A percentile compares a stretch with the other conserved stretches of the same genome.
phyloP scores from a whole-genome alignment of 106 monocot genomes.

The Gastrodia elata region DNA sequence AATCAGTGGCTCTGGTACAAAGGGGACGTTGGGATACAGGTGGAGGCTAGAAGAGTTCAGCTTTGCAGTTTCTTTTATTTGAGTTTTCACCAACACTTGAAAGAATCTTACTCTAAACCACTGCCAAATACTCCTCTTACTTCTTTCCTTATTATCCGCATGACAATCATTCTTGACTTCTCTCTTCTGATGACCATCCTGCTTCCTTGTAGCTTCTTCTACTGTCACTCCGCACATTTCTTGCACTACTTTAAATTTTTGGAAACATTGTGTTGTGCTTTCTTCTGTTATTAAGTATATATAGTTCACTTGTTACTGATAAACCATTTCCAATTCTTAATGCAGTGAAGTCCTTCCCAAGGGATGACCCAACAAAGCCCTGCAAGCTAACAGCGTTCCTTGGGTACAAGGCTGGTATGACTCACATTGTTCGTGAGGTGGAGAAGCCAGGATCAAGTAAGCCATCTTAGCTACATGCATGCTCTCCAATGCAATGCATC shows the following conservation, averaged over 20 bases:
- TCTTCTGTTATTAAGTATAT: slow-evolving; percentile 1
- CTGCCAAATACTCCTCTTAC: no score
- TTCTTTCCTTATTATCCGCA: no score
- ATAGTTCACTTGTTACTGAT: not conserved
- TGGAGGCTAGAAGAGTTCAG: no score
- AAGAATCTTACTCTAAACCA: no score
- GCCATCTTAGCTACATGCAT: slow-evolving; percentile 3
- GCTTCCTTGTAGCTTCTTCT: not conserved
- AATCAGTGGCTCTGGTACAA: no score
- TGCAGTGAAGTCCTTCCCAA: slow-evolving; percentile 85
- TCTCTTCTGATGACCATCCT: no score
- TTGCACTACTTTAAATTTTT: not conserved
- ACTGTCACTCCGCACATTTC: not conserved
- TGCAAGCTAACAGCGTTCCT: slow-evolving; percentile 68
- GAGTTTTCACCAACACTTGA: no score
- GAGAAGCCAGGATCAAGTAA: slow-evolving; percentile 82
- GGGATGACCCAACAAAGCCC: slow-evolving; percentile 61
- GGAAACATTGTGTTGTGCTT: not conserved
- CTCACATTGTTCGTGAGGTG: slow-evolving; percentile 77
- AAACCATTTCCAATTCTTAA: no score
- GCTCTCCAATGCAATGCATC: not conserved
- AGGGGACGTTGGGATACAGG: no score
- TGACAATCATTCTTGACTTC: no score
- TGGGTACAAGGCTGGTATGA: slow-evolving; percentile 89
- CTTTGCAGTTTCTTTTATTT: no score